Conservation (phyloP, 2,329 filamentous ascomycete genomes). For the Diaporthe sp. region DNA sequence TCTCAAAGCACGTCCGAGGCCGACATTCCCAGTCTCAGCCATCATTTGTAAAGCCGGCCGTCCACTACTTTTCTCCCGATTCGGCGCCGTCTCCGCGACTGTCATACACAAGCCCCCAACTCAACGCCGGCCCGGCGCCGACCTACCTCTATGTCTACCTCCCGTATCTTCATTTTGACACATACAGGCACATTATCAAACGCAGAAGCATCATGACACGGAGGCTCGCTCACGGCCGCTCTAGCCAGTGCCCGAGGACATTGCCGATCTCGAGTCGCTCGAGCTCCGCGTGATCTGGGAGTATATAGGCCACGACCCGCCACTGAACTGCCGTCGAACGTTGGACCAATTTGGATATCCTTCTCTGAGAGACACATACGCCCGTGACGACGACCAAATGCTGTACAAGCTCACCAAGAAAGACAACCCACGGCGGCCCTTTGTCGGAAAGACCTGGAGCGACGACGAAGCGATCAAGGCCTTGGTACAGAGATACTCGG, state of each 20-base stretch:
- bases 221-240: conserved; percentile 66
- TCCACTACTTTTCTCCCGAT: conserved; percentile 53
- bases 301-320: conserved; percentile 72
- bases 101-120: conserved; percentile 39
- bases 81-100: conserved; percentile 45
- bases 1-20: conserved; percentile 56
- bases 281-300: conserved; percentile 75
- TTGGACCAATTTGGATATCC: conserved; percentile 76
- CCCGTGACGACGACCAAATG: conserved; percentile 76
- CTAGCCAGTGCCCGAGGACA: conserved; percentile 67
- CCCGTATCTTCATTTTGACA: conserved; percentile 76
- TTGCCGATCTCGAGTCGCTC: conserved; percentile 68
- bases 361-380: conserved; percentile 70
- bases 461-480: conserved; percentile 40
- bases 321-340: conserved; percentile 72
- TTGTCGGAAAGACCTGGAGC: conserved; percentile 32
- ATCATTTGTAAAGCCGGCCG: conserved; percentile 56
- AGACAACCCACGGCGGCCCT: conserved; percentile 44
- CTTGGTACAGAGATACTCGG: conserved; percentile 38
- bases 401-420: conserved; percentile 75
- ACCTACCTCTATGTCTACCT: conserved; percentile 65
- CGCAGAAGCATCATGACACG: conserved; percentile 68
- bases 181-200: conserved; percentile 69
- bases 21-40: conserved; percentile 56
- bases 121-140: conserved; percentile 34